Percentiles rank a stretch among this genome's conserved stretches.
Conservation (phyloP, 805 yeast genomes). For the Sugiyamaella boreocaroliniensis region DNA sequence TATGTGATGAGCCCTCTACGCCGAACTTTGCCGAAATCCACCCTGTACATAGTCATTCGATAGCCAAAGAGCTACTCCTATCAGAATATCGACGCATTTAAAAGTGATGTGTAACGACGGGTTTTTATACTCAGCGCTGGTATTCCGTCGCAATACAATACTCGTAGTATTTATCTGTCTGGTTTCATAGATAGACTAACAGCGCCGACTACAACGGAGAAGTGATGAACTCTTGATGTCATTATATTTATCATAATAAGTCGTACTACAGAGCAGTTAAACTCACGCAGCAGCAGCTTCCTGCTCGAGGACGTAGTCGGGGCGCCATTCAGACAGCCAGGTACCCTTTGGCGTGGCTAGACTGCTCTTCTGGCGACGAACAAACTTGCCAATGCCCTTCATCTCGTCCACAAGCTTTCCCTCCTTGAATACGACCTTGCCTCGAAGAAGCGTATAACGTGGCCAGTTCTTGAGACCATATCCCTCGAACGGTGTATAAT, state of each 20-base stretch:
- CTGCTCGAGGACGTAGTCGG: neutral
- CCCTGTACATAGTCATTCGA: neutral
- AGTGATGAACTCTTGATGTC: too few relatives aligned
- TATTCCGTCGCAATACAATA: too few relatives aligned
- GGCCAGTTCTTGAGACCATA: slow-evolving; percentile 11
- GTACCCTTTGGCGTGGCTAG: slow-evolving; percentile 1
- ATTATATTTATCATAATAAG: too few relatives aligned
- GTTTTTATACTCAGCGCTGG: too few relatives aligned
- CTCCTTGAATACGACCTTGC: slow-evolving; percentile 2
- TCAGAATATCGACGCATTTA: too few relatives aligned
- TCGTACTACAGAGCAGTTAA: too few relatives aligned
- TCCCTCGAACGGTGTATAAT: slow-evolving; percentile 27
- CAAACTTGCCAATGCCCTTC: neutral
- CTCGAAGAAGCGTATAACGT: slow-evolving; percentile 10
- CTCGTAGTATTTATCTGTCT: too few relatives aligned
- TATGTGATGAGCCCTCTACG: neutral
- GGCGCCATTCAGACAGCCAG: slow-evolving; percentile 5
- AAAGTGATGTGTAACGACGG: too few relatives aligned
- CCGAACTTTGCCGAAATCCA: neutral
- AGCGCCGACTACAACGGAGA: too few relatives aligned
- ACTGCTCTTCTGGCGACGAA: neutral
- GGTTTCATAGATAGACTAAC: too few relatives aligned
- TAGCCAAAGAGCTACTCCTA: neutral
- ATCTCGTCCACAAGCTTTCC: neutral
- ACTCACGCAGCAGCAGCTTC: neutral